These are phyloP conservation scores for Hyaloscypha bicolor DNA, from an alignment of 495 filamentous ascomycete species.

Conservation along the genomic window DNA sequence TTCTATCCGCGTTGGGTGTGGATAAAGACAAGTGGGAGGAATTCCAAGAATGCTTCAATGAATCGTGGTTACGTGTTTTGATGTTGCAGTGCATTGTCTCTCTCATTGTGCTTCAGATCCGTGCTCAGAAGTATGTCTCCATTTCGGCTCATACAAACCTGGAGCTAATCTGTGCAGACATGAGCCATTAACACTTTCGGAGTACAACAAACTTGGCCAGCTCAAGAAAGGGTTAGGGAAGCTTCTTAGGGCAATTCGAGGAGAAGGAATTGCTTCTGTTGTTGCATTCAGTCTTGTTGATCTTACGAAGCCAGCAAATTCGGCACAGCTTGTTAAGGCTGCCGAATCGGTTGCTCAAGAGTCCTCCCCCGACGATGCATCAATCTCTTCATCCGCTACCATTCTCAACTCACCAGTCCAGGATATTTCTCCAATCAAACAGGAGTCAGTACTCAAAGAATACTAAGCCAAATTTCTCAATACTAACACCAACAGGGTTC, in stretches of 20 bases:
- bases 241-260: background rate
- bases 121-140: constrained; percentile 5
- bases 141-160: background rate
- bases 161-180: background rate
- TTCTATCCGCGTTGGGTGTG: background rate
- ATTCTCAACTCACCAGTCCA: background rate
- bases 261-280: background rate
- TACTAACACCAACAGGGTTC: background rate
- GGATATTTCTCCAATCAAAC: background rate
- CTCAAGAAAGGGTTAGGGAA: background rate
- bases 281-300: background rate
- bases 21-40: background rate
- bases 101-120: constrained; percentile 9
- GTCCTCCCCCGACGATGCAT: background rate
- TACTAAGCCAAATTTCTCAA: background rate
- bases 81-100: constrained; percentile 1
- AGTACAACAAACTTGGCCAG: constrained; percentile 1
- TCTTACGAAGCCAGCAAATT: constrained; percentile 5
- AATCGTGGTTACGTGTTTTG: background rate
- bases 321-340: background rate
- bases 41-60: background rate
- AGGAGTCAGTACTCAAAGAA: background rate
- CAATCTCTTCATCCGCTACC: background rate
- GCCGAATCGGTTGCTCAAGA: background rate
- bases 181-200: background rate